Evolutionary conservation across 306 rosid genomes (phyloP).

Genomic region (Cucumis hystrix): DNA sequence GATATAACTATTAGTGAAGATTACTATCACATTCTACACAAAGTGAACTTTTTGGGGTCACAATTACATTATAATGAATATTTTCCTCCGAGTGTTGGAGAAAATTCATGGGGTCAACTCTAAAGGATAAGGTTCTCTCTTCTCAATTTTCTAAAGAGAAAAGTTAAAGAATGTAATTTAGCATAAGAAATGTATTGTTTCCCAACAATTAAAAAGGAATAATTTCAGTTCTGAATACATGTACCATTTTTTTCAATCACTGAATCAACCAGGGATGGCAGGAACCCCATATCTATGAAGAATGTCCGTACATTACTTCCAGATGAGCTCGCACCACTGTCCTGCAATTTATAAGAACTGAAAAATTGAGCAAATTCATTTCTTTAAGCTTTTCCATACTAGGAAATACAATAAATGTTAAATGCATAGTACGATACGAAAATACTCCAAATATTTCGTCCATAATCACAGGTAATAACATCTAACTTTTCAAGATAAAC

Average conservation of each 20-base stretch:
- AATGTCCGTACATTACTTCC: slow-evolving; percentile 42
- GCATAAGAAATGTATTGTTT: not conserved
- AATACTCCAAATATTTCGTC: not conserved
- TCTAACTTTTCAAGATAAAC: not conserved
- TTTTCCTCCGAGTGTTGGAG: not conserved
- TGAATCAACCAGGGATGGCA: slow-evolving; percentile 57
- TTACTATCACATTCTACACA: not conserved
- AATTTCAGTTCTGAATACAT: not conserved
- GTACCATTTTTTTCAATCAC: slow-evolving; percentile 78
- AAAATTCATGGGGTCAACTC: not conserved
- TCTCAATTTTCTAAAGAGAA: not conserved
- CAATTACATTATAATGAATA: not conserved
- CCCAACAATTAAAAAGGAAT: not conserved
- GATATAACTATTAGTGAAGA: slow-evolving; percentile 3
- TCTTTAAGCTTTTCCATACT: not conserved
- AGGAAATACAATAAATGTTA: not conserved
- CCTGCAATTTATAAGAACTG: slow-evolving; percentile 19
- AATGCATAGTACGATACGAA: not conserved
- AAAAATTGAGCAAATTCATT: not conserved
- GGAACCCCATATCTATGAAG: slow-evolving; percentile 84
- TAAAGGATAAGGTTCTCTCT: not conserved
- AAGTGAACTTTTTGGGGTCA: not conserved
- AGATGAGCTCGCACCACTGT: slow-evolving; percentile 65
- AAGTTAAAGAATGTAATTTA: not conserved
- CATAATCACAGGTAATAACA: not conserved